These are phyloP conservation scores for Thuja plicata DNA, from an alignment of 83 land plant genomes.

Conservation along the genomic window DNA sequence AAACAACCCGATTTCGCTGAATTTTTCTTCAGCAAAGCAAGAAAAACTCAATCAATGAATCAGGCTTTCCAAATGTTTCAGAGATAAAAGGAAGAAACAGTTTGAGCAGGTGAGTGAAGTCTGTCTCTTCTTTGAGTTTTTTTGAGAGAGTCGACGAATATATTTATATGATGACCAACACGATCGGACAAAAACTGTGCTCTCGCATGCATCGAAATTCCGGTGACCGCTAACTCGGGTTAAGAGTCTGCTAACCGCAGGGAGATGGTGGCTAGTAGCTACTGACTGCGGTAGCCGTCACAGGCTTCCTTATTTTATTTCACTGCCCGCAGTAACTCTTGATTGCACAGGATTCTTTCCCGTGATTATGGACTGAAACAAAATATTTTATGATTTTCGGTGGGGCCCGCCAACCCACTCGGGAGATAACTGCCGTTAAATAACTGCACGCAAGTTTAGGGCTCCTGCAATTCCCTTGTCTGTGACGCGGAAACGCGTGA, in stretches of 20 bases:
- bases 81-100: not conserved
- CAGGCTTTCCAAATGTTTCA: not conserved
- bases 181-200: too few species aligned
- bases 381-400: not conserved
- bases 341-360: not conserved
- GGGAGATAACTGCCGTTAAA: not conserved
- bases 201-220: not conserved
- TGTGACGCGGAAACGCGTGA: not conserved
- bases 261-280: not conserved
- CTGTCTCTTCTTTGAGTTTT: not conserved
- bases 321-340: not conserved
- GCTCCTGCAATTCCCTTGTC: not conserved
- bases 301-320: not conserved
- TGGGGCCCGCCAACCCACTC: not conserved
- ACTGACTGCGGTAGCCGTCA: not conserved
- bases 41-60: too few species aligned
- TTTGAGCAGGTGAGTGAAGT: not conserved
- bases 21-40: not conserved
- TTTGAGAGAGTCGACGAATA: not conserved
- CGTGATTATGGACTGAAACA: not conserved
- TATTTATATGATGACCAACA: not conserved
- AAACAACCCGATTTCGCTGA: not conserved
- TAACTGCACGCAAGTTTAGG: not conserved
- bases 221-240: not conserved
- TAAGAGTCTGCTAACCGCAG: not conserved